Conservation (phyloP, 1,284 basidiomycete genomes). For the Ustilago curta region DNA sequence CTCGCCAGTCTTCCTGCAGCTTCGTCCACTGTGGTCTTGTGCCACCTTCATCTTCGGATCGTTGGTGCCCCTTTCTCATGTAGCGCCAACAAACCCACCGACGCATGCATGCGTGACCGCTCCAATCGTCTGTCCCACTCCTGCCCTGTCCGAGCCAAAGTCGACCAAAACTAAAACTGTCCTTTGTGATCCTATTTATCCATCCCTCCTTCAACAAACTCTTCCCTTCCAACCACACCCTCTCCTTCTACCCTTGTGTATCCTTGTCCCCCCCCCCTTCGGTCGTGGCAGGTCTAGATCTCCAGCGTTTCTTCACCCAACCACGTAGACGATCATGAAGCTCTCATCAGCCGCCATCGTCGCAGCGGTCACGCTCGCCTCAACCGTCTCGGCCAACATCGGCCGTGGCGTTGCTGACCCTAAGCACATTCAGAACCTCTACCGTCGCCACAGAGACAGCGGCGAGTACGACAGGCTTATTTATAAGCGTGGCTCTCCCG, state of each 20-base stretch:
- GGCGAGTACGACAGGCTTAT: constrained; percentile 51
- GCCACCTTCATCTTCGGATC: constrained; percentile 4
- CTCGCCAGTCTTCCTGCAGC: constrained; percentile 1
- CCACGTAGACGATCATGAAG: constrained; percentile 33
- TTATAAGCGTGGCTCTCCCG: constrained; percentile 37
- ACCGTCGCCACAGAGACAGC: constrained; percentile 41
- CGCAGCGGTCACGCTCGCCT: constrained; percentile 41
- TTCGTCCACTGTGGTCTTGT: not conserved
- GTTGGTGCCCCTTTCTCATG: not conserved
- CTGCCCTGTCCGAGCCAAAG: not conserved
- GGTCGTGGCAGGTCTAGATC: not conserved
- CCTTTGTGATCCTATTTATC: constrained; percentile 5
- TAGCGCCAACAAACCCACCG: not conserved
- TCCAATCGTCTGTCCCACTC: not conserved
- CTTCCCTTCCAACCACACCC: not conserved
- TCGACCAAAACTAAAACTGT: not conserved
- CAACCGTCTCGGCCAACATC: constrained; percentile 48
- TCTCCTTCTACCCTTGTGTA: not conserved
- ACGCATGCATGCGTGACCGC: not conserved
- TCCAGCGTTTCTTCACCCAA: not conserved
- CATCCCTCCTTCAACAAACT: not conserved
- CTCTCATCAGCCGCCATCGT: constrained; percentile 40
- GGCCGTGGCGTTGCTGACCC: constrained; percentile 54
- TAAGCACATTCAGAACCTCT: constrained; percentile 43
- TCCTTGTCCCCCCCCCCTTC: not conserved